Conservation (phyloP, 176 grass and related monocot genomes). For the Tuctoria greenei region DNA sequence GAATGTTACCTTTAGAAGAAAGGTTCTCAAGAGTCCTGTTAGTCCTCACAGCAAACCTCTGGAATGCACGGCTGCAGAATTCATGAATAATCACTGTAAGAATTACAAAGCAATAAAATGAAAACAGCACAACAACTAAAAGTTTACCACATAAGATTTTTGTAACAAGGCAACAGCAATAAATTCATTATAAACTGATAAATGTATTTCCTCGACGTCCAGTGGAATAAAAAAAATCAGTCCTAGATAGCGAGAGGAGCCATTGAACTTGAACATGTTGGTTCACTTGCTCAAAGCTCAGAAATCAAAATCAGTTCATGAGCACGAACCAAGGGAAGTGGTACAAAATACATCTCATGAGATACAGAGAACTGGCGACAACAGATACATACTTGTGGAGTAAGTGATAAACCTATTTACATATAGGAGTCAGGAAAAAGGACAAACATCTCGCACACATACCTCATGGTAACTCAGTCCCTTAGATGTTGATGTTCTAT, state of each 20-base stretch:
- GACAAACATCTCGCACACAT: not conserved
- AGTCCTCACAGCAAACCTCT: constrained; percentile 80
- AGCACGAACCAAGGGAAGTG: constrained; percentile 45
- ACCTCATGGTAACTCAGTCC: constrained; percentile 41
- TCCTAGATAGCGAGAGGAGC: constrained; percentile 71
- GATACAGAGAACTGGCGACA: constrained; percentile 31
- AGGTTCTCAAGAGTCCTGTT: constrained; percentile 52
- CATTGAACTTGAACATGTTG: constrained; percentile 28
- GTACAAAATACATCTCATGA: not conserved
- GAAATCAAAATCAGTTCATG: constrained; percentile 17
- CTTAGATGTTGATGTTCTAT: constrained; percentile 86
- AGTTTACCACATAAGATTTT: not conserved
- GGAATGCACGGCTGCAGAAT: constrained; percentile 59
- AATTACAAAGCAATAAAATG: not conserved
- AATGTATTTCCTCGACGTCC: constrained; percentile 71
- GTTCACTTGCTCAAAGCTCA: constrained; percentile 50
- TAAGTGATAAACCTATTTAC: not conserved
- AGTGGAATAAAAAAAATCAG: constrained; percentile 44
- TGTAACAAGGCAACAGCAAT: not conserved
- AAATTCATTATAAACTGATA: not conserved
- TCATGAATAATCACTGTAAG: not conserved
- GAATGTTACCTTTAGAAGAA: constrained; percentile 49
- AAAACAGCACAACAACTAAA: not conserved
- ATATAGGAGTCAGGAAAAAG: not conserved
- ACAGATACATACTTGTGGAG: constrained; percentile 10